phyloP scores from a whole-genome alignment of 805 yeast genomes.

The Candida ficus region DNA sequence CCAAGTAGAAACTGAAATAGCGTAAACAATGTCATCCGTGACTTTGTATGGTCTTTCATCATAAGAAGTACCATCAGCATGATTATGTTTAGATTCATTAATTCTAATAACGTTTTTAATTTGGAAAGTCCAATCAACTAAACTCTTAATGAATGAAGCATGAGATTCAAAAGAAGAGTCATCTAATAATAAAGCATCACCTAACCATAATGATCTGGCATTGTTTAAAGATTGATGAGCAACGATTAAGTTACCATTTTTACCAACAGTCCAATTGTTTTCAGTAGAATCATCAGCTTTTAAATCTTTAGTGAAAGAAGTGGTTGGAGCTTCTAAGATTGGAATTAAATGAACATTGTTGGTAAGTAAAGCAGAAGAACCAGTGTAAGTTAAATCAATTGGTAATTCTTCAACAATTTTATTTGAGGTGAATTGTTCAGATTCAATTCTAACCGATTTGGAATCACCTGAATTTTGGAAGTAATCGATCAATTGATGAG shows the following conservation, averaged over 20 bases:
- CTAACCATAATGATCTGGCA: slow-evolving; percentile 79
- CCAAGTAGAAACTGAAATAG: slow-evolving; percentile 45
- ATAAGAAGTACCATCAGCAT: slow-evolving; percentile 38
- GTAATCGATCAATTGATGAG: slow-evolving; percentile 59
- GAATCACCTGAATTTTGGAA: slow-evolving; percentile 34
- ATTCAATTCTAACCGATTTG: slow-evolving; percentile 6
- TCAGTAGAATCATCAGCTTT: slow-evolving; percentile 41
- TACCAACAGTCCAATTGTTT: slow-evolving; percentile 71
- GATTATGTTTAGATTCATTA: slow-evolving; percentile 48
- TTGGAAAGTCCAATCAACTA: slow-evolving; percentile 71
- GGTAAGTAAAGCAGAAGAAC: slow-evolving; percentile 65
- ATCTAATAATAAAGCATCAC: slow-evolving; percentile 53
- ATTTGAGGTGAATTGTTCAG: slow-evolving; percentile 7
- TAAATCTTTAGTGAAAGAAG: slow-evolving; percentile 52
- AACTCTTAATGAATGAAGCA: slow-evolving; percentile 32
- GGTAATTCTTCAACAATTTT: slow-evolving; percentile 7
- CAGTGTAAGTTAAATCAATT: slow-evolving; percentile 32
- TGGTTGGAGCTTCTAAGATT: slow-evolving; percentile 55
- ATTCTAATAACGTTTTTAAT: slow-evolving; percentile 58
- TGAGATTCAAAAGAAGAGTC: slow-evolving; percentile 30
- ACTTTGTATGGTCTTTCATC: slow-evolving; percentile 57
- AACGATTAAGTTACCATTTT: slow-evolving; percentile 69
- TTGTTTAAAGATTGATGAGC: slow-evolving; percentile 77
- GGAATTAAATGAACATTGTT: slow-evolving; percentile 72
- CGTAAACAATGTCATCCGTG: slow-evolving; percentile 61